Evolutionary conservation across 164 flowering plant genomes (phyloP).

Genomic region (Kingdonia uniflora): DNA sequence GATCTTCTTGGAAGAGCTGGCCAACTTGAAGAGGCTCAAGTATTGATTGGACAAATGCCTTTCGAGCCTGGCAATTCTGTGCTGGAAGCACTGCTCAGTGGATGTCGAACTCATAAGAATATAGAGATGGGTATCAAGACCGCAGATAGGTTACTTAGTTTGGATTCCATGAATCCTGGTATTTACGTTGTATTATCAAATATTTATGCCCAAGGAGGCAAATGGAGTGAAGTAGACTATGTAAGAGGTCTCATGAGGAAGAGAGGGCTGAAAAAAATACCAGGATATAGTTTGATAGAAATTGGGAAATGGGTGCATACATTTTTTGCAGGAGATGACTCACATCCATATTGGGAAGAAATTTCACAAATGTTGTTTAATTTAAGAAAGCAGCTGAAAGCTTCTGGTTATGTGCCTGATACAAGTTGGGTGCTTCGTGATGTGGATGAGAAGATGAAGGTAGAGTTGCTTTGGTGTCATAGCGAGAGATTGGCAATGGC

Average conservation of each 20-base stretch:
- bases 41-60: conserved; percentile 27
- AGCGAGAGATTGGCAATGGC: conserved; percentile 44
- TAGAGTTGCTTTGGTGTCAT: conserved; percentile 26
- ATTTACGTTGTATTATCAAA: conserved; percentile 33
- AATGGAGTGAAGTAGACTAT: conserved; percentile 32
- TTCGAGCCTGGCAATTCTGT: conserved; percentile 18
- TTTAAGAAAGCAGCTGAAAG: conserved; percentile 23
- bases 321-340: conserved; percentile 33
- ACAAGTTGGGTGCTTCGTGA: conserved; percentile 31
- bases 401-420: conserved; percentile 26
- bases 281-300: conserved; percentile 34
- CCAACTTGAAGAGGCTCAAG: conserved; percentile 28
- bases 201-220: conserved; percentile 32
- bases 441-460: conserved; percentile 30
- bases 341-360: conserved; percentile 25
- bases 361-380: conserved; percentile 17
- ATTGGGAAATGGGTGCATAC: conserved; percentile 22
- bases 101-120: conserved; percentile 30
- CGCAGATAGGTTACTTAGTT: conserved; percentile 29
- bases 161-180: conserved; percentile 32
- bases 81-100: conserved; percentile 35
- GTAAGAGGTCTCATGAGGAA: conserved; percentile 32
- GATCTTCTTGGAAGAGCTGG: conserved; percentile 31
- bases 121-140: conserved; percentile 24
- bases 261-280: conserved; percentile 30